Evolutionary conservation across 1,139 yeast species (phyloP).

Genomic region (Yamadazyma pseudoaaseri): DNA sequence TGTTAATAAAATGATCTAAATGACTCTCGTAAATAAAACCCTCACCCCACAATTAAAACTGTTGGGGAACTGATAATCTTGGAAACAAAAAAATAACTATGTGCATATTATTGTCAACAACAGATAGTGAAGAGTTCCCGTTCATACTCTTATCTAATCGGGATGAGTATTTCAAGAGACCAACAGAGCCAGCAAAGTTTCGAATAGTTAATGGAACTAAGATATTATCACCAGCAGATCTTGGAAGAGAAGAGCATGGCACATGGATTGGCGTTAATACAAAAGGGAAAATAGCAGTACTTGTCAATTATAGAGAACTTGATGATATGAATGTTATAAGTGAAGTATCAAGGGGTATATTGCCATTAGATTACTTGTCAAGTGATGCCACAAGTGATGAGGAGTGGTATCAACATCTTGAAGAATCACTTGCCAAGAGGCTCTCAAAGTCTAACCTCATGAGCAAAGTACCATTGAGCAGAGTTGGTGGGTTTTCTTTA

Average conservation of each 20-base stretch:
- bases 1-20: no score
- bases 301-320: slow-evolving; percentile 67
- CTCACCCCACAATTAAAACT: not conserved
- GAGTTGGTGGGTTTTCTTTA: slow-evolving; percentile 83
- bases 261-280: slow-evolving; percentile 85
- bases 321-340: slow-evolving; percentile 28
- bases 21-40: no score
- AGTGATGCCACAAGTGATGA: slow-evolving; percentile 37
- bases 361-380: slow-evolving; percentile 59
- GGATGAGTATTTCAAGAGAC: slow-evolving; percentile 77
- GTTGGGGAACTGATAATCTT: no score
- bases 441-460: slow-evolving; percentile 1
- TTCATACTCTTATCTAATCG: slow-evolving; percentile 76
- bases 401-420: slow-evolving; percentile 44
- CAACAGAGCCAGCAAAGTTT: slow-evolving; percentile 65
- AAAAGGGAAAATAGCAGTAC: slow-evolving; percentile 64
- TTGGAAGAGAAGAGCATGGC: slow-evolving; percentile 75
- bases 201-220: slow-evolving; percentile 30
- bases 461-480: slow-evolving; percentile 29
- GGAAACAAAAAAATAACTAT: slow-evolving; percentile 32
- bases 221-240: slow-evolving; percentile 71
- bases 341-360: slow-evolving; percentile 66
- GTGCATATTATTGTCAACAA: slow-evolving; percentile 67
- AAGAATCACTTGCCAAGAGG: slow-evolving; percentile 23
- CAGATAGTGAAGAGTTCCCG: slow-evolving; percentile 63